phyloP scores from a whole-genome alignment of 2,329 filamentous ascomycete species.

The Tympanopsis confertula region DNA sequence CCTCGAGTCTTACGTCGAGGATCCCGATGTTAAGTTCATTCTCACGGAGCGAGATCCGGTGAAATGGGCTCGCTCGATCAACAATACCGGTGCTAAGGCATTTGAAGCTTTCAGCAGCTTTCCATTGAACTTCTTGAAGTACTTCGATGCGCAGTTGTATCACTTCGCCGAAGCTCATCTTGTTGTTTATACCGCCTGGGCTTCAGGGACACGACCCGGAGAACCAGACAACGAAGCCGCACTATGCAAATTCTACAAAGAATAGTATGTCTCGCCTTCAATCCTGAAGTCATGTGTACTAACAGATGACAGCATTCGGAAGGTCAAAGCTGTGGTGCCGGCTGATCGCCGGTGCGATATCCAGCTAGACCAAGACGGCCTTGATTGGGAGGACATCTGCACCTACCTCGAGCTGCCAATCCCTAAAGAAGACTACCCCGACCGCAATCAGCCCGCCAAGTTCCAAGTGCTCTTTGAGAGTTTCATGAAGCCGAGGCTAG shows the following conservation, averaged over 20 bases:
- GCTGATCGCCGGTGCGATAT: not conserved
- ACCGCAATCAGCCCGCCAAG: not conserved
- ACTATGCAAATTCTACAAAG: not conserved
- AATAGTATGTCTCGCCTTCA: not conserved
- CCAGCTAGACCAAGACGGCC: not conserved
- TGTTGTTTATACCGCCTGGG: not conserved
- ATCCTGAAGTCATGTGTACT: not conserved
- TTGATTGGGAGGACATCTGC: not conserved
- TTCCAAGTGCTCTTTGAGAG: not conserved
- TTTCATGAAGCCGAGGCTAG: not conserved
- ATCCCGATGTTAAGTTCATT: slow-evolving; percentile 21
- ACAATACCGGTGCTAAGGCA: slow-evolving; percentile 11
- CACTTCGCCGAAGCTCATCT: not conserved
- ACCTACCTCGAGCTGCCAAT: not conserved
- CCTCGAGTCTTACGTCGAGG: slow-evolving; percentile 12
- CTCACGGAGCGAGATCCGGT: slow-evolving; percentile 19
- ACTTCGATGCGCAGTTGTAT: slow-evolving; percentile 11
- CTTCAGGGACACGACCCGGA: not conserved
- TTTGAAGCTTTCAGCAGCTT: slow-evolving; percentile 4
- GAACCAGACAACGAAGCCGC: not conserved
- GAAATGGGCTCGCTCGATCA: slow-evolving; percentile 18
- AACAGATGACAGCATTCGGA: not conserved
- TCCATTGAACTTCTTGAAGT: slow-evolving; percentile 12
- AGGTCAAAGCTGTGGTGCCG: not conserved
- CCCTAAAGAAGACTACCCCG: not conserved